These are phyloP conservation scores for Claviceps paspali DNA, from an alignment of 2,329 filamentous ascomycete genomes.

Conservation along the genomic window DNA sequence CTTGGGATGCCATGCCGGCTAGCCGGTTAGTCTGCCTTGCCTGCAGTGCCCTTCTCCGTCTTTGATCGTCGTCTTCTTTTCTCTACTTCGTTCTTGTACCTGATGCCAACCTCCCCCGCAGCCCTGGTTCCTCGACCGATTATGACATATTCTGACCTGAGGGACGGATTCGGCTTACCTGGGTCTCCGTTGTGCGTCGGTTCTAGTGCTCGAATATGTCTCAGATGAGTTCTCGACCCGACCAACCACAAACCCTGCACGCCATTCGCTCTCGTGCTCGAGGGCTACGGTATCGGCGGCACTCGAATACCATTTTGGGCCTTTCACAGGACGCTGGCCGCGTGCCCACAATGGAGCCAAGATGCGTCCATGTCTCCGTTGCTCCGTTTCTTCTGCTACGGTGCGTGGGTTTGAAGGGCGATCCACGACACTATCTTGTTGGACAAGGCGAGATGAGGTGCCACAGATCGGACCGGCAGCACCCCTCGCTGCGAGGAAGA, in stretches of 20 bases:
- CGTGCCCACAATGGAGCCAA: constrained; percentile 1
- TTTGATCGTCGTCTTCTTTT: not conserved
- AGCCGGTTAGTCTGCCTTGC: too few species aligned
- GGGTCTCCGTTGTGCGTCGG: constrained; percentile 6
- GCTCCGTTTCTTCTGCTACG: constrained; percentile 1
- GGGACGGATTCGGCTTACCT: not conserved
- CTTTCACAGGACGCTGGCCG: not conserved
- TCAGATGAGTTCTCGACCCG: constrained; percentile 10
- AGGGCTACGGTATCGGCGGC: too few species aligned
- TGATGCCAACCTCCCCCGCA: not conserved
- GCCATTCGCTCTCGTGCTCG: constrained; percentile 6
- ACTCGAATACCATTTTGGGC: constrained; percentile 3
- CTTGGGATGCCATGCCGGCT: not conserved
- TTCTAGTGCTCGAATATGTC: constrained; percentile 11
- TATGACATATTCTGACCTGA: not conserved
- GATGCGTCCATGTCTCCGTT: constrained; percentile 8
- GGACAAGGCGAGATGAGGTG: constrained; percentile 23
- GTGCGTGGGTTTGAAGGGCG: not conserved
- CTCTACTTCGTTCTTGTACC: not conserved
- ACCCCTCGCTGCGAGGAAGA: constrained; percentile 16
- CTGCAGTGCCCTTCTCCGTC: not conserved
- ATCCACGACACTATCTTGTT: constrained; percentile 10
- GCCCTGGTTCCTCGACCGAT: not conserved
- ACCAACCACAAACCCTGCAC: constrained; percentile 5
- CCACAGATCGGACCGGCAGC: constrained; percentile 23